Conservation (phyloP, 345 rosid species). For the Cochlearia excelsa region DNA sequence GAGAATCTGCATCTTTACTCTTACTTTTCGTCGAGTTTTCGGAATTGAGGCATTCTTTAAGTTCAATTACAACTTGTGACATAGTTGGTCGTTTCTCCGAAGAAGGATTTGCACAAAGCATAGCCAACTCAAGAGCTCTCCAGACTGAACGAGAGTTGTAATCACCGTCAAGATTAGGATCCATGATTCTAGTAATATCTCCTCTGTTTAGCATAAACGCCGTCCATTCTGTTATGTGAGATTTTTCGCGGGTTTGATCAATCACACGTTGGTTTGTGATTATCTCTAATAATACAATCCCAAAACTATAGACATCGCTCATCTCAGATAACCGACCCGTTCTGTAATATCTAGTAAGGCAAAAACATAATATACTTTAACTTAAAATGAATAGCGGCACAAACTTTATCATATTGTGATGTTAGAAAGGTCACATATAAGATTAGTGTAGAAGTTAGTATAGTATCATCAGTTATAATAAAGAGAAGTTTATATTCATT, state of each 20-base stretch:
- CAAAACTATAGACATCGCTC: conserved; percentile 55
- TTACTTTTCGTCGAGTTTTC: conserved; percentile 3
- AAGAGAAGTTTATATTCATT: background rate
- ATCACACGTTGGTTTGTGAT: conserved; percentile 45
- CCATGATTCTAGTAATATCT: conserved; percentile 40
- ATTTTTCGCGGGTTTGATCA: conserved; percentile 6
- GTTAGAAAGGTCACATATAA: no score
- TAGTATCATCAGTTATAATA: no score
- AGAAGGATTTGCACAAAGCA: conserved; percentile 34
- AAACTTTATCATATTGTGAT: background rate
- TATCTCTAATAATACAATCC: conserved; percentile 47
- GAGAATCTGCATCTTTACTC: background rate
- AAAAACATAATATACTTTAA: background rate
- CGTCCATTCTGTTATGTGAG: conserved; percentile 38
- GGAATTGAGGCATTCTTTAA: conserved; percentile 35
- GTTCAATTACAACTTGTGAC: conserved; percentile 33
- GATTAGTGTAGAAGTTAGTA: no score
- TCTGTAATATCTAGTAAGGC: conserved; percentile 20
- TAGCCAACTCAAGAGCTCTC: conserved; percentile 47
- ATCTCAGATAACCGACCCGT: conserved; percentile 35
- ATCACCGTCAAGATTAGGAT: conserved; percentile 40
- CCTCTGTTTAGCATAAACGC: conserved; percentile 35
- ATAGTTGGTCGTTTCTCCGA: conserved; percentile 40
- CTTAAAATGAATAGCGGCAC: background rate
- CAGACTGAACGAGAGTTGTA: conserved; percentile 37